These are phyloP conservation scores for Solanum dulcamara DNA, from an alignment of 257 asterid genomes.

Conservation along the genomic window DNA sequence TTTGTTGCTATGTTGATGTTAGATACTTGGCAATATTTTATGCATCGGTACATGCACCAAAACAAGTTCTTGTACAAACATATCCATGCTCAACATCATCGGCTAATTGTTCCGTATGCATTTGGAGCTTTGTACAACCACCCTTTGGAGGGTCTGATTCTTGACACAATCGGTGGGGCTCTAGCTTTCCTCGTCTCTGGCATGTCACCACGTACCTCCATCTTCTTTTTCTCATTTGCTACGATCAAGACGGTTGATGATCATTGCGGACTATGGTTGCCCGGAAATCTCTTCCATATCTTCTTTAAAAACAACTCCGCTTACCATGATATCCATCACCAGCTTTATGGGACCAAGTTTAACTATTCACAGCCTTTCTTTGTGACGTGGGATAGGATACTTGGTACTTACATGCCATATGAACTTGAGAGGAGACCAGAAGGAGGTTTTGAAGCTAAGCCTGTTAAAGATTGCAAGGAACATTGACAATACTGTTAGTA, in stretches of 20 bases:
- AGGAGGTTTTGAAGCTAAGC: conserved; percentile 79
- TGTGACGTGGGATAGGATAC: conserved; percentile 74
- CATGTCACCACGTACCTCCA: conserved; percentile 83
- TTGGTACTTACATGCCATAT: conserved; percentile 85
- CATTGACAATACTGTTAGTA: conserved; percentile 14
- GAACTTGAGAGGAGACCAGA: conserved; percentile 56
- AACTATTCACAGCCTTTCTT: conserved; percentile 93
- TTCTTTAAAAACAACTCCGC: conserved; percentile 77
- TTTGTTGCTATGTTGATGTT: conserved; percentile 61
- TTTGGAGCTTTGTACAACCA: conserved; percentile 93
- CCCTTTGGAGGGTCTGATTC: conserved; percentile 83
- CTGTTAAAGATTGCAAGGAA: conserved; percentile 53
- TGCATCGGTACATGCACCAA: conserved; percentile 92
- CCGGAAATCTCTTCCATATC: conserved; percentile 70
- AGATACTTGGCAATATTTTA: conserved; percentile 89
- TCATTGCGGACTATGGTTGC: conserved; percentile 87
- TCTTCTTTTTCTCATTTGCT: conserved; percentile 87
- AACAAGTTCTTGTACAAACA: conserved; percentile 84
- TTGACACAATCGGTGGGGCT: conserved; percentile 86
- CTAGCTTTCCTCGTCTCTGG: conserved; percentile 74
- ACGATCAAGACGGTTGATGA: conserved; percentile 87
- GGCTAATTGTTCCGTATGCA: conserved; percentile 80
- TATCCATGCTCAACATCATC: conserved; percentile 83
- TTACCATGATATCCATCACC: conserved; percentile 87
- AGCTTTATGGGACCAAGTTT: conserved; percentile 71